A percentile compares a stretch with the other conserved stretches of the same genome.
These are phyloP conservation scores for Podila verticillata DNA, from an alignment of 192 early-diverging fungal species.

Conservation along the genomic window DNA sequence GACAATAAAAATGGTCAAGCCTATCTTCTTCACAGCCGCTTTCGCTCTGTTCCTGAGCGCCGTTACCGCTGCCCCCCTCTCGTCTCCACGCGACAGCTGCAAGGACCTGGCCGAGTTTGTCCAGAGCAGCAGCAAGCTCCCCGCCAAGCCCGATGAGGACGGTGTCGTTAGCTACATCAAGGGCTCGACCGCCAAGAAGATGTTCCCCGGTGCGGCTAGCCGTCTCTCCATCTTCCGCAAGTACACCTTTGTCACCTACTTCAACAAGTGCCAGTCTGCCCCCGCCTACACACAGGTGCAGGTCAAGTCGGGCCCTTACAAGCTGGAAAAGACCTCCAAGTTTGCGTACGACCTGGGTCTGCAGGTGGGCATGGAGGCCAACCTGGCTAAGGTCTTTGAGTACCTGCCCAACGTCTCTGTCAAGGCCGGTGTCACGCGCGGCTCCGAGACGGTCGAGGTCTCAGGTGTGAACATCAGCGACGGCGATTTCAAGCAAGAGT, in stretches of 20 bases:
- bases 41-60: constrained; percentile 12
- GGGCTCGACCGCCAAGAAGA: constrained; percentile 13
- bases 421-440: constrained; percentile 15
- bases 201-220: constrained; percentile 7
- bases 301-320: constrained; percentile 19
- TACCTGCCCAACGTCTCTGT: constrained; percentile 12
- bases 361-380: constrained; percentile 19
- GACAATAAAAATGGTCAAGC: constrained; percentile 1
- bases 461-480: constrained; percentile 5
- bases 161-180: constrained; percentile 5
- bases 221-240: neutral
- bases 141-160: constrained; percentile 5
- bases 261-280: neutral
- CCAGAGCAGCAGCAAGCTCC: neutral
- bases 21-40: neutral
- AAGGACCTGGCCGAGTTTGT: constrained; percentile 12
- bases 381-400: constrained; percentile 13
- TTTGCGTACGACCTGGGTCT: constrained; percentile 12
- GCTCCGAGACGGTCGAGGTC: constrained; percentile 4
- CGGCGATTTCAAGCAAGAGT: constrained; percentile 15
- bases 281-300: constrained; percentile 13
- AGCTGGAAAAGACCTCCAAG: constrained; percentile 16
- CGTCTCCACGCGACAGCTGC: constrained; percentile 12
- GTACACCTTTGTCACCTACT: constrained; percentile 15
- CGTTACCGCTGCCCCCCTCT: constrained; percentile 6